Percentiles rank a stretch among this genome's conserved stretches.
phyloP scores from a whole-genome alignment of 441 rosid species.

The Arabidopsis lyrata region DNA sequence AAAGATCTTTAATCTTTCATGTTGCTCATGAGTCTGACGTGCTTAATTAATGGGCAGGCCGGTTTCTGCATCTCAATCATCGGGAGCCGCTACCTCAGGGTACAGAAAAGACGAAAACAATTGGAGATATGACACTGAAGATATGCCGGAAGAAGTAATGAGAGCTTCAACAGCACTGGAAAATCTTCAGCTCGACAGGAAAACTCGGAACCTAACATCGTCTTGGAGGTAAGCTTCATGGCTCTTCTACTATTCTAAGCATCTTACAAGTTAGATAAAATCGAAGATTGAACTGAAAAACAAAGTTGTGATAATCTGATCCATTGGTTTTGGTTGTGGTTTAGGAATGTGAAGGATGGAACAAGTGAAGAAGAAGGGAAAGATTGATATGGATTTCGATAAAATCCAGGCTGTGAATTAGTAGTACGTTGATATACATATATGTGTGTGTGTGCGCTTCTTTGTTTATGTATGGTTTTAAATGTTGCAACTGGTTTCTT shows the following conservation, averaged over 20 bases:
- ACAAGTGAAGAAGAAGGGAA: slow-evolving; percentile 39
- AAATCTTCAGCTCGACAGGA: slow-evolving; percentile 95
- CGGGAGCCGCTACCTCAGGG: slow-evolving; percentile 81
- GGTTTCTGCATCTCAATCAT: slow-evolving; percentile 61
- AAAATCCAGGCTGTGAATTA: slow-evolving; percentile 25
- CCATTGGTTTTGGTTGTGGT: slow-evolving; percentile 8
- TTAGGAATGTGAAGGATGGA: slow-evolving; percentile 42
- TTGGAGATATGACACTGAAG: slow-evolving; percentile 83
- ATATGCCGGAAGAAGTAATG: slow-evolving; percentile 71
- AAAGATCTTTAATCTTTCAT: slow-evolving; percentile 26
- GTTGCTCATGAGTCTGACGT: slow-evolving; percentile 24
- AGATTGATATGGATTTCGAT: slow-evolving; percentile 22
- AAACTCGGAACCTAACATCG: slow-evolving; percentile 83
- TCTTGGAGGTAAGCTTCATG: slow-evolving; percentile 78
- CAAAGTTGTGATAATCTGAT: not conserved
- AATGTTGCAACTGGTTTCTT: slow-evolving; percentile 25
- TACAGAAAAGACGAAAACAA: slow-evolving; percentile 85
- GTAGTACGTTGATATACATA: not conserved
- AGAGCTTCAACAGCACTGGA: slow-evolving; percentile 88
- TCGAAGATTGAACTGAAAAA: slow-evolving; percentile 3
- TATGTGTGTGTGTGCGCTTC: not conserved
- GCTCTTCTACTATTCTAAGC: not conserved
- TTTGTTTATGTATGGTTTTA: slow-evolving; percentile 8
- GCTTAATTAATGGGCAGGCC: slow-evolving; percentile 54
- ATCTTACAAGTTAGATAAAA: not conserved